phyloP scores from a whole-genome alignment of 345 rosid species.

The Eucalyptus victrix region DNA sequence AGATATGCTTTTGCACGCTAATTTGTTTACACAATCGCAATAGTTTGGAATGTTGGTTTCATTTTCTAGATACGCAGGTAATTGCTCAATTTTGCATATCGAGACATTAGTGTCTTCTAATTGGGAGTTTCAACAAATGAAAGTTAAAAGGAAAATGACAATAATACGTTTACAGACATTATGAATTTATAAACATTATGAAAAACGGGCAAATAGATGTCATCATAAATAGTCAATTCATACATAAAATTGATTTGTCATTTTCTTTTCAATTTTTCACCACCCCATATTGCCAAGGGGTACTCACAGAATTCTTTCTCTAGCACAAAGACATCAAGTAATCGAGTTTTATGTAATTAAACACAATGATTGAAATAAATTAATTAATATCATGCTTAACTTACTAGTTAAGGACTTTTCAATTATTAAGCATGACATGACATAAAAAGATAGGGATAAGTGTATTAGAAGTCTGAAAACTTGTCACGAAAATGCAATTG shows the following conservation, averaged over 20 bases:
- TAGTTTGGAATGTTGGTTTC: not conserved
- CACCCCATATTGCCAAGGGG: not conserved
- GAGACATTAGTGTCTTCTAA: not conserved
- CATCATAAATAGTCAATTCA: not conserved
- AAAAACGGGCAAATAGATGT: not conserved
- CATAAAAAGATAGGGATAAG: too few relatives aligned
- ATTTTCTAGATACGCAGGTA: not conserved
- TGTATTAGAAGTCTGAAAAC: too few relatives aligned
- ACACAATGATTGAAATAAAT: not conserved
- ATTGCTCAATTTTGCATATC: not conserved
- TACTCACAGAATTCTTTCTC: too few relatives aligned
- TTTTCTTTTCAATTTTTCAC: not conserved
- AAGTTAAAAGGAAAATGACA: not conserved
- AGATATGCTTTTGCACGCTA: not conserved
- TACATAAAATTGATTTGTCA: not conserved
- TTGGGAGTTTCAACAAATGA: not conserved
- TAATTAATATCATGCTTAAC: not conserved
- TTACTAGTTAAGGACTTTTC: not conserved
- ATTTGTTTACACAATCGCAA: not conserved
- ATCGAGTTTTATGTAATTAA: too few relatives aligned
- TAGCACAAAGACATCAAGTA: too few relatives aligned
- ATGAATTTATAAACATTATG: not conserved
- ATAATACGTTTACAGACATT: accelerated
- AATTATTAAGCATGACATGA: not conserved
- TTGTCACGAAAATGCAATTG: too few relatives aligned